Base-by-base conservation (phyloP, 2,329 filamentous ascomycete genomes). In the Epicoccum sorghinum region DNA sequence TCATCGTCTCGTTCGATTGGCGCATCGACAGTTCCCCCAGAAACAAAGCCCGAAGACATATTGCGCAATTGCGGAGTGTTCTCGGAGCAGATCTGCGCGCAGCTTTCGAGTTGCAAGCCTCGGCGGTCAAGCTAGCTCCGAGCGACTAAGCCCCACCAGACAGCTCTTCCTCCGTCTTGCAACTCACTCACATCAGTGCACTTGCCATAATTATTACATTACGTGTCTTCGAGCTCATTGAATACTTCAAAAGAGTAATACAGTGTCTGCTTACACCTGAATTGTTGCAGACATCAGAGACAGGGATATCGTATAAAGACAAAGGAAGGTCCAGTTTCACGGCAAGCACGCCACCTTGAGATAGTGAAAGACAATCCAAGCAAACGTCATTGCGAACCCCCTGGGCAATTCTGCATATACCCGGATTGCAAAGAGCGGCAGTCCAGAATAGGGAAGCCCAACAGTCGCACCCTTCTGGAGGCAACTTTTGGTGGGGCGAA, bases 41-140 rank as follows among this genome's bases (percentile, higher is more conserved):
- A 79, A 32, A 83, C 78, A 64, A 83, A 83, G 45, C 80, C 79
- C 23, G 79, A 82, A 72, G 82, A 68, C 70, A 73, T 74, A 49
- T 40, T 41, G 39, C 27, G 39, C 30, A 24, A 30, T n/a, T 7
- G 25, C 14, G 40, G 30, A 27, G 7, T 4, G 24, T 23, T 40
- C 3, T 39, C 4, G 18, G n/a, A 32, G 6, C 23, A 25, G 10
- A 37, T 9, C 27, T 29, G 27, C 27, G 27, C 27, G 9, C 27
- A 29, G 27, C 27, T 29, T 29, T 29, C 27, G n/a, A 32, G 24
- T n/a, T 8, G 27, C 38, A 30, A 39, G 14, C 35, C 47, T 50
- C 46, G 52, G 46, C 52, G 41, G 22, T 36, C 27, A 10, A 49
- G 40, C 51, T 45, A 49, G 27, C 18, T 40, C 13, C 9, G 9